Base-by-base conservation (phyloP, 345 rosid species). In the Melaleuca alternifolia region DNA sequence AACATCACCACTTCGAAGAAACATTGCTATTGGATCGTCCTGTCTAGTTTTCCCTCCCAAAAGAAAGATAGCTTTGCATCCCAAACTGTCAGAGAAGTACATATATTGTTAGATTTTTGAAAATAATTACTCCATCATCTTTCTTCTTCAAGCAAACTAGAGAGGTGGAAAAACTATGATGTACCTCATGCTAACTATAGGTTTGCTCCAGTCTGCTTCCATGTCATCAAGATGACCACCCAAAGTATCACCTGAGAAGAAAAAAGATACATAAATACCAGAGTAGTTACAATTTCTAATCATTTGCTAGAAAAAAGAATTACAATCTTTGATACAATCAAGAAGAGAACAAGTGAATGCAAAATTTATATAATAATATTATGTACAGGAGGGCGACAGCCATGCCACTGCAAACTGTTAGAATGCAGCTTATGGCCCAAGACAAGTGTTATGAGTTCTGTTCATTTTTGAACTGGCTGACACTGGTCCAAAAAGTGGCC, bases 211-310 rank as follows among this genome's bases (percentile, higher is more conserved):
- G 86, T 96, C 99, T 37, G 89, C 94, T 93, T 97, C 99, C 99
- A 96, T 96, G 87, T 96, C 99, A 91, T 96, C 99, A 86, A 95
- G 93, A 89, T 97, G 99, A 48, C 99, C 99, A 82, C 99, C 99
- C 52, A 97, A 95, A 51, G 97, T 90, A 93, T 96, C 99, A 83
- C 97, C 99, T 97, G 90, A 86, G 84, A 84, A 88, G 50, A 65
- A 37, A 85, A 65, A 9, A 5, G 26, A 87, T 4, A 21, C 6
- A 33, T 61, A 71, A 18, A 9, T 5, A 71, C 81, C 48, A 37
- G 14, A 56, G 37, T 83, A 28, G 50, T 46, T 20, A 61, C 21
- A 11, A 84, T 41, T 37, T 71, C 13, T 71, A 48, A n/a, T 37
- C 21, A 89, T n/a, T 10, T 83, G 57, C 30, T 26, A 8, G 37